Evolutionary conservation across 129 eudicot species (phyloP), one percentile per base, ranked within the genome.

Genomic region (Pulicaria dysenterica): DNA sequence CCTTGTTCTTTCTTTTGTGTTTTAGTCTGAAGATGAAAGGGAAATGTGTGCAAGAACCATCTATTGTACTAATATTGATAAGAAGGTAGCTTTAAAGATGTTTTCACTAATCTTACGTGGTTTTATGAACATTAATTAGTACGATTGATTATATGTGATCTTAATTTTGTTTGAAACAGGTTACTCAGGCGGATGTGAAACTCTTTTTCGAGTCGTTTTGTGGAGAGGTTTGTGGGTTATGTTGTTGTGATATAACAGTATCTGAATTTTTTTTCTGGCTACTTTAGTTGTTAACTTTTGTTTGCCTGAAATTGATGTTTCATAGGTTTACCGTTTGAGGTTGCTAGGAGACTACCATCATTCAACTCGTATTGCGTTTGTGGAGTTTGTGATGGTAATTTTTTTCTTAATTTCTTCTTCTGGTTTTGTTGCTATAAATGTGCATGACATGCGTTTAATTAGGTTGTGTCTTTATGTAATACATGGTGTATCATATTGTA

Each of bases 31-130:
- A 83, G 95, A 91, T 78, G 97, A 91, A 78, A 80, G 97, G 80
- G 97, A 91, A 73, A 91, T 91, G 97, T 91, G 97, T 63, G 92
- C 95, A 37, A 85, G 97, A 73, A 91, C 97, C 65, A 85, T 91
- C 63, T 91, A 88, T 60, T 88, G 95, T 68, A 85, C 94, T 16
- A 88, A 88, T 84, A 91, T 87, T 68, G 94, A 88, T 51, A 88
- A 88, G 87, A 91, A 88, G 90, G 91, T 85, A 73, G 45, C 39
- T 17, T 58, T 19, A 14, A 17, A 34, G 31, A 12, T 46, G 31
- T 51, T 60, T 49, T 43, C 10, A 7, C 48, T 9, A 4, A 5
- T 58, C 31, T 51, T 15, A 36, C 15, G 56, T 7, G 19, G 41
- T 39, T 43, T 72, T 48, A 48, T 64, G 17, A 31, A 41, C 38